Base-by-base conservation (phyloP, 495 filamentous ascomycete genomes). In the Cercophora samala region DNA sequence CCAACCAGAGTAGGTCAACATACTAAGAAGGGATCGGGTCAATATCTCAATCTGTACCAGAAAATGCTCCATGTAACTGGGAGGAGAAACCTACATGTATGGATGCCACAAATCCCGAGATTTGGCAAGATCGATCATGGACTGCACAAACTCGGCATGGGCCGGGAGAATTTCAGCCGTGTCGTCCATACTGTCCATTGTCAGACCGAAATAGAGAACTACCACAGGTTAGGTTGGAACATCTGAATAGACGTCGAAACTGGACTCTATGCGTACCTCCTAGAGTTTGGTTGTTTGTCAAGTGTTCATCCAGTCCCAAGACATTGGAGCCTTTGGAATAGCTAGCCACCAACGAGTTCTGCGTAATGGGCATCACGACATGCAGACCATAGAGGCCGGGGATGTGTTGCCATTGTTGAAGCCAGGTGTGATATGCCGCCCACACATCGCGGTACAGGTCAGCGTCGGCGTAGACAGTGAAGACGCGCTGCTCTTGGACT, bases 51-150 rank as follows among this genome's bases (percentile, higher is more conserved):
- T 19, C 18, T 26, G 4, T 26, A n/a, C n/a, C n/a, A n/a, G n/a
- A n/a, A n/a, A n/a, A n/a, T n/a, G n/a, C n/a, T n/a, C n/a, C n/a
- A n/a, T n/a, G n/a, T n/a, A n/a, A 22, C 21, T 22, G 53, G 37
- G 8, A 22, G 22, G 9, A 19, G 1, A 32, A 60, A 5, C 58
- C n/a, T 25, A n/a, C 23, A 29, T 60, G 58, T 32, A 60, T 15
- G 18, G 26, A 25, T 26, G 19, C 24, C 17, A 60, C 23, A 60
- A 17, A 5, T n/a, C 23, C 17, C 58, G 17, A 4, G 22, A 32
- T 60, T 32, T 60, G 58, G 58, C 24, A 46, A 46, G 37, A 46
- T 46, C 37, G 2, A 46, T 60, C 58, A 60, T 24, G 23, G 58
- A 19, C 58, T 60, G 58, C 3, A 46, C 58, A 26, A 60, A 18